Evolutionary conservation across 371 early-diverging fungal species (phyloP).

Genomic region (Chytridium lagenaria): DNA sequence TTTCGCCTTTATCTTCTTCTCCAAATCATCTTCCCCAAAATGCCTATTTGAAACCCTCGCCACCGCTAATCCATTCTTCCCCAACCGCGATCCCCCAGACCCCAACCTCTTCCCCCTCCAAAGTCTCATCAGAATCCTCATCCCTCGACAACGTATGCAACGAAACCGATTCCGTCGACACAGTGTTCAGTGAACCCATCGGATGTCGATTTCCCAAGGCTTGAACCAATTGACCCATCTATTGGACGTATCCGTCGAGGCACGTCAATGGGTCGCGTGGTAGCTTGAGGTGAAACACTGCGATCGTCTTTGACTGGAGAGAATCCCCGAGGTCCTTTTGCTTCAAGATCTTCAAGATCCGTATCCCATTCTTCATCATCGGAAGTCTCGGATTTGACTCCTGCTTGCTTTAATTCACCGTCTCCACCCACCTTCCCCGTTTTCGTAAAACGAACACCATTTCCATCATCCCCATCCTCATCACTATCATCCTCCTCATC

Average conservation of each 20-base stretch:
- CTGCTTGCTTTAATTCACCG: too few relatives aligned
- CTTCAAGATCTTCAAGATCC: too few relatives aligned
- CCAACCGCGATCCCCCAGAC: not conserved
- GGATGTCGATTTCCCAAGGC: not conserved
- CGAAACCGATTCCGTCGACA: constrained; percentile 10
- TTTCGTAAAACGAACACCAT: not conserved
- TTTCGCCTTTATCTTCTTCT: not conserved
- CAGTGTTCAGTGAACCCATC: constrained; percentile 6
- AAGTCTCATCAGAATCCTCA: not conserved
- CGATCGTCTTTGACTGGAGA: not conserved
- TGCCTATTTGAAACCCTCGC: not conserved
- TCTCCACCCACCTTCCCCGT: not conserved
- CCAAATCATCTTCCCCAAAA: not conserved
- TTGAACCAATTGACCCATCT: not conserved
- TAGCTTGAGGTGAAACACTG: not conserved
- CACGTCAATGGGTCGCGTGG: not conserved
- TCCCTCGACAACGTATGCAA: constrained; percentile 16
- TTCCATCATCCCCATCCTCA: constrained; percentile 28
- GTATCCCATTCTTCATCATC: constrained; percentile 12
- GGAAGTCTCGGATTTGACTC: not conserved
- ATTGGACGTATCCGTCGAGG: not conserved
- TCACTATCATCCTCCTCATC: constrained; percentile 35
- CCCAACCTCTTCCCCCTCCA: not conserved
- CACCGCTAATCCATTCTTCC: not conserved
- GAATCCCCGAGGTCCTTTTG: not conserved